These are phyloP conservation scores for Cyberlindnera bimundalis DNA, from an alignment of 805 yeast species.

Conservation along the genomic window DNA sequence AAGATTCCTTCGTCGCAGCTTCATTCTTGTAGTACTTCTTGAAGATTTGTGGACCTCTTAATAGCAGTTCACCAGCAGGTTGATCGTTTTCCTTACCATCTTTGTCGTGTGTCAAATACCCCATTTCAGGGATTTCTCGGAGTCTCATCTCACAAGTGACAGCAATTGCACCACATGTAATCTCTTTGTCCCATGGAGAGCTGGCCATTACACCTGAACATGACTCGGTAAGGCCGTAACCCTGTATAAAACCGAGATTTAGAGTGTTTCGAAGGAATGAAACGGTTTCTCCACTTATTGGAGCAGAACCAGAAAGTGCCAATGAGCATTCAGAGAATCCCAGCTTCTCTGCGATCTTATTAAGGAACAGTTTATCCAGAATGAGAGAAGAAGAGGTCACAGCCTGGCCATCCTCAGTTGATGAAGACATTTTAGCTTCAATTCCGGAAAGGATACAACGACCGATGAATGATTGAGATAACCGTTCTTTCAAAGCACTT, in stretches of 20 bases:
- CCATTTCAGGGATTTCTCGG: slow-evolving; percentile 49
- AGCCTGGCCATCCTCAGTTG: slow-evolving; percentile 7
- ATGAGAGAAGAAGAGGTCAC: slow-evolving; percentile 10
- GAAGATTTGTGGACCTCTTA: slow-evolving; percentile 56
- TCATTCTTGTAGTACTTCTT: slow-evolving; percentile 46
- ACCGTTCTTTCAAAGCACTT: slow-evolving; percentile 36
- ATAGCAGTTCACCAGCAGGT: slow-evolving; percentile 50
- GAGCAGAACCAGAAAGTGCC: slow-evolving; percentile 53
- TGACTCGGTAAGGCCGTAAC: slow-evolving; percentile 65
- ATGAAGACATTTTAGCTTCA: slow-evolving; percentile 13
- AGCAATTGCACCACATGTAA: slow-evolving; percentile 46
- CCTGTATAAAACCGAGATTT: slow-evolving; percentile 42
- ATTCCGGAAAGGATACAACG: slow-evolving; percentile 13
- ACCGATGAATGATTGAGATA: slow-evolving; percentile 13
- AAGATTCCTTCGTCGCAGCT: slow-evolving; percentile 42
- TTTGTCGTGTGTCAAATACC: slow-evolving; percentile 35
- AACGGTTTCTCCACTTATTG: slow-evolving; percentile 50
- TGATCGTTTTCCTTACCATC: slow-evolving; percentile 9
- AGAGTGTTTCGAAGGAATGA: slow-evolving; percentile 51
- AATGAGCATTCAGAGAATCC: slow-evolving; percentile 37
- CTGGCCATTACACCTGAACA: slow-evolving; percentile 50
- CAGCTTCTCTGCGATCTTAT: slow-evolving; percentile 38
- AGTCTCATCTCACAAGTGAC: slow-evolving; percentile 50
- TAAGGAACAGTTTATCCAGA: slow-evolving; percentile 9
- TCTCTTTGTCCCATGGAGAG: slow-evolving; percentile 33